Evolutionary conservation across 768 basidiomycete species (phyloP).

Genomic region (Cubamyces sp.): DNA sequence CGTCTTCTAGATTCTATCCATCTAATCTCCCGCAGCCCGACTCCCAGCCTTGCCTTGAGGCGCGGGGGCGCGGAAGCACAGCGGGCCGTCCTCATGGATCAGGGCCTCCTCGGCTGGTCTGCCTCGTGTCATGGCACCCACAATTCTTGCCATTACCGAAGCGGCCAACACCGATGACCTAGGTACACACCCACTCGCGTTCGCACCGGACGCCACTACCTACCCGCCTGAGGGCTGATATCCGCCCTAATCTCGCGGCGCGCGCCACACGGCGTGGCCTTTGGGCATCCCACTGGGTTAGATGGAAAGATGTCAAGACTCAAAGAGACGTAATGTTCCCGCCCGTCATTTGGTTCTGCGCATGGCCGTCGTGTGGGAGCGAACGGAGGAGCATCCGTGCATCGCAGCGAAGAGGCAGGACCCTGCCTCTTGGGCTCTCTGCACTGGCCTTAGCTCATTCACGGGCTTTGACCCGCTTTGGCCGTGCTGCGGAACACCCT

Average conservation of each 20-base stretch:
- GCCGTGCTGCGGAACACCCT: background rate
- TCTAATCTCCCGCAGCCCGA: background rate
- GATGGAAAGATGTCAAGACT: conserved; percentile 4
- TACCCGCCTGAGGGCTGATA: background rate
- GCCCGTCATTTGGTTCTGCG: background rate
- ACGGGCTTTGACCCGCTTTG: background rate
- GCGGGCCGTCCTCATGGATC: conserved; percentile 9
- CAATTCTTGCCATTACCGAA: background rate
- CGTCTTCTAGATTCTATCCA: background rate
- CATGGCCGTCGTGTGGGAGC: conserved; percentile 6
- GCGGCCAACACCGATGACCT: too few relatives aligned
- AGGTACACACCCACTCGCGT: too few relatives aligned
- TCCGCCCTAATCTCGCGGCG: background rate
- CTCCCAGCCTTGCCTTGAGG: background rate
- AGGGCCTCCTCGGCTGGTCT: background rate
- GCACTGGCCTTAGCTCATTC: background rate
- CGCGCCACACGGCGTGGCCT: conserved; percentile 4
- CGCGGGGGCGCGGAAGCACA: background rate
- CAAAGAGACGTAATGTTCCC: conserved; percentile 8
- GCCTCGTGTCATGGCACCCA: conserved; percentile 13
- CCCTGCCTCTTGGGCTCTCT: background rate
- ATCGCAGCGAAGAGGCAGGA: conserved; percentile 1
- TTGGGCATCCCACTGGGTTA: too few relatives aligned
- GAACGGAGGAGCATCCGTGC: background rate
- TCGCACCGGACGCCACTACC: background rate